These are phyloP conservation scores for Diplodia mutila DNA, from an alignment of 2,329 filamentous ascomycete genomes.

Conservation along the genomic window DNA sequence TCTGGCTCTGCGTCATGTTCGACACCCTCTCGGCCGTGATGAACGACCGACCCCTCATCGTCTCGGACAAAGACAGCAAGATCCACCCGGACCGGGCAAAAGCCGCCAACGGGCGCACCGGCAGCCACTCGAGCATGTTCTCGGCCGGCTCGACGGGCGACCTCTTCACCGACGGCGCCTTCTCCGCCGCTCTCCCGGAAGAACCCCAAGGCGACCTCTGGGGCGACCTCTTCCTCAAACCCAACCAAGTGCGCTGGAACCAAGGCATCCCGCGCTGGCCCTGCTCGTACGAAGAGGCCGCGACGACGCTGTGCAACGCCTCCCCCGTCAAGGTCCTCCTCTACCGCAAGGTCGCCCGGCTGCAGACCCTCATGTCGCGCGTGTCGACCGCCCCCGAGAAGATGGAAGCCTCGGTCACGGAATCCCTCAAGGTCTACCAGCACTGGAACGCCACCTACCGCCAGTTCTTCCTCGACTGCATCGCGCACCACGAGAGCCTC, in stretches of 20 bases:
- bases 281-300: conserved; percentile 58
- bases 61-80: conserved; percentile 53
- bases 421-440: conserved; percentile 55
- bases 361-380: conserved; percentile 57
- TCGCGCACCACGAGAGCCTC: conserved; percentile 54
- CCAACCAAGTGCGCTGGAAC: conserved; percentile 29
- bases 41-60: conserved; percentile 51
- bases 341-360: conserved; percentile 60
- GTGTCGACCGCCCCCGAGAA: conserved; percentile 37
- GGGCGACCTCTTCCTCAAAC: conserved; percentile 9
- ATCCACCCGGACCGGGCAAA: conserved; percentile 35
- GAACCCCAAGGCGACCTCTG: conserved; percentile 3
- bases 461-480: conserved; percentile 57
- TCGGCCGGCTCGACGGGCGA: background rate
- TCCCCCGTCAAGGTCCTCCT: conserved; percentile 63
- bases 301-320: conserved; percentile 55
- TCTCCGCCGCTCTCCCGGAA: background rate
- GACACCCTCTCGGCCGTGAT: conserved; percentile 62
- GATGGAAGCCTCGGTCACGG: conserved; percentile 55
- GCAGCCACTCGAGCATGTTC: too few relatives aligned
- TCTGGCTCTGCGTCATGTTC: conserved; percentile 64
- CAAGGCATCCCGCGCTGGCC: conserved; percentile 52
- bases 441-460: conserved; percentile 60
- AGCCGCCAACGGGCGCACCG: too few relatives aligned
- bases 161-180: conserved; percentile 3